These are phyloP conservation scores for Cystobasidiaceae sp. DNA, from an alignment of 1,284 basidiomycete species.

Conservation along the genomic window DNA sequence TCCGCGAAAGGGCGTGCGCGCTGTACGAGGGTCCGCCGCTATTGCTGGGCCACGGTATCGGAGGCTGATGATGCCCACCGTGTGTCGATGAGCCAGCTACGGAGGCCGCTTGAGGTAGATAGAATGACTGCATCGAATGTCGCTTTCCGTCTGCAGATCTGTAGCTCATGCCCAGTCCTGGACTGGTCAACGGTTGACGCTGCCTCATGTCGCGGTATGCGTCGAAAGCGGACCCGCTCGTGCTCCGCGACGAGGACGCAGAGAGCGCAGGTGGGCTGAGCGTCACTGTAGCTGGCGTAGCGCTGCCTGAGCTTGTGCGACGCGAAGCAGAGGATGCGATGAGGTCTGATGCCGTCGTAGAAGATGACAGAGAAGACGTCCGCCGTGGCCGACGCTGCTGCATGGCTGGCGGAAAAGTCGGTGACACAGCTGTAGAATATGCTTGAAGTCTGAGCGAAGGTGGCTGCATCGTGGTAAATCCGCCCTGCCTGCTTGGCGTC, in stretches of 20 bases:
- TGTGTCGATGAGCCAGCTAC: neutral
- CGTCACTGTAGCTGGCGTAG: neutral
- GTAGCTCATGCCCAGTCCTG: slow-evolving; percentile 1
- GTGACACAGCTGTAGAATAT: slow-evolving; percentile 1
- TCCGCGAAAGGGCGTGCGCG: slow-evolving; percentile 4
- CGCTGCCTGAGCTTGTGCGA: neutral
- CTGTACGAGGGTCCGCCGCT: neutral
- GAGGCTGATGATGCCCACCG: neutral
- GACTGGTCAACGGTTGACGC: neutral
- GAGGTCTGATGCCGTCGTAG: slow-evolving; percentile 9
- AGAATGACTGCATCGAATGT: slow-evolving; percentile 3
- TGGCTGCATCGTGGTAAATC: neutral
- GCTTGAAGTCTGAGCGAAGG: neutral
- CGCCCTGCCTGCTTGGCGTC: neutral
- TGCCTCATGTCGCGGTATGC: neutral
- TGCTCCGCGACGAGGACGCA: neutral
- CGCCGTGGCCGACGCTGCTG: neutral
- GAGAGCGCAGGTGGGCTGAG: neutral
- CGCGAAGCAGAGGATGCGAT: neutral
- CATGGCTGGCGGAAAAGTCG: neutral
- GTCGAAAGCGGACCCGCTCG: neutral
- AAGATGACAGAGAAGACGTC: slow-evolving; percentile 2
- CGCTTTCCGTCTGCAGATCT: neutral
- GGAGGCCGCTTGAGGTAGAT: neutral
- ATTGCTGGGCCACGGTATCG: neutral